Evolutionary conservation across 2,329 filamentous ascomycete genomes (phyloP), one percentile per base, ranked within the genome.

Genomic region (Ophiosphaerella narmari): DNA sequence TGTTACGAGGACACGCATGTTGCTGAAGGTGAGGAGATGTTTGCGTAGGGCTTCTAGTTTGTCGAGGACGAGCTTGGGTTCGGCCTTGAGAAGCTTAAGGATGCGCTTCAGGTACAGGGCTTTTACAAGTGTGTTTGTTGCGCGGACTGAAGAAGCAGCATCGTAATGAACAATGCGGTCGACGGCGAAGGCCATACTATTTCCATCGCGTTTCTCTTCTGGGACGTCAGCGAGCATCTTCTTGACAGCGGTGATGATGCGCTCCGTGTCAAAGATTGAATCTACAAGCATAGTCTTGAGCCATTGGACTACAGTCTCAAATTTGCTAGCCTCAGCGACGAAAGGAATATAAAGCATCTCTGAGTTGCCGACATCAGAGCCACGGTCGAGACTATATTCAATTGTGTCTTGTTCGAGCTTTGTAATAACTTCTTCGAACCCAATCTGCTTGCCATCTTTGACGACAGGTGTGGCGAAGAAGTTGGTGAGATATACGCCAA

Each of bases 381-480:
- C 88, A 2, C 84, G 84, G 52, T 86, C 85, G 57, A 97, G 85
- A 1, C 77, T 79, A 72, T 96, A 97, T 59, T 86, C 87, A 50
- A 97, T 86, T 0, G 94, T 97, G 62, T 97, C 92, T 66, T 88
- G 85, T 73, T 99, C 94, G 4, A 99, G 81, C 67, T 92, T 86
- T 68, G 91, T 90, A 38, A 97, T 91, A 3, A 97, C 90, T 55
- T 96, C 85, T 70, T 97, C 94, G 63, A 97, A 99, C 40, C 88
- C 86, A 26, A 99, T 78, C 21, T 82, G 83, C 68, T 90, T 81
- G 37, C 90, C 91, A 62, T 91, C 82, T 26, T 87, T 86, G 63
- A 82, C 80, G 52, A 99, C 87, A 2, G 93, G 94, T 0, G 91
- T 91, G 68, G 91, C 93, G 80, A 97, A 99, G 78, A 97, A 96